Percentiles rank a stretch among this genome's conserved stretches.
Conservation (phyloP, 345 rosid genomes). For the Capsella bursapastoris region DNA sequence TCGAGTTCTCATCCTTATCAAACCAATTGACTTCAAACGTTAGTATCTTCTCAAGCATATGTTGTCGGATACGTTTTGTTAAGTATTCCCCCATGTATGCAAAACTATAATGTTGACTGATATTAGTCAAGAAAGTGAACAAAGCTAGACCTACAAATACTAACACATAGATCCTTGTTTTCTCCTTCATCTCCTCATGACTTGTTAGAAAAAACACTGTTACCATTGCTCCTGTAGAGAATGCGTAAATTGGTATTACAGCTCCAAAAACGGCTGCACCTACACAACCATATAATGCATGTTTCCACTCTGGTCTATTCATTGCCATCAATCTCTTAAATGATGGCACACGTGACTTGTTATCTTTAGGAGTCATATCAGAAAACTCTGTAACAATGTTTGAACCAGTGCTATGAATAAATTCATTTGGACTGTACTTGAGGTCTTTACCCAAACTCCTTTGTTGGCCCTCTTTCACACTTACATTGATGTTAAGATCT, state of each 20-base stretch:
- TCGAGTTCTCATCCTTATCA: slow-evolving; percentile 67
- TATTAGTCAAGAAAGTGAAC: slow-evolving; percentile 46
- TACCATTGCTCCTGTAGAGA: slow-evolving; percentile 51
- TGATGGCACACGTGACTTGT: slow-evolving; percentile 51
- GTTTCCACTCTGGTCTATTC: slow-evolving; percentile 67
- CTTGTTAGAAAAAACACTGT: slow-evolving; percentile 51
- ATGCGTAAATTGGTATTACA: slow-evolving; percentile 55
- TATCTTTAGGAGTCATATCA: slow-evolving; percentile 10
- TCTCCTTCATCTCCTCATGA: slow-evolving; percentile 53
- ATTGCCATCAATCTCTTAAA: slow-evolving; percentile 57
- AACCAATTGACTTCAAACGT: slow-evolving; percentile 83
- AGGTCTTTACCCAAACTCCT: slow-evolving; percentile 38
- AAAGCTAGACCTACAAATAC: slow-evolving; percentile 9
- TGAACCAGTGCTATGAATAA: slow-evolving; percentile 43
- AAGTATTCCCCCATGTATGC: slow-evolving; percentile 36
- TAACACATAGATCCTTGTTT: slow-evolving; percentile 51
- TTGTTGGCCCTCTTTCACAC: not conserved
- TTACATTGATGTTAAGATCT: slow-evolving; percentile 38
- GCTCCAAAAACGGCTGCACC: slow-evolving; percentile 60
- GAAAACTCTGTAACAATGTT: slow-evolving; percentile 5
- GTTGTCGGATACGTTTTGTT: slow-evolving; percentile 68
- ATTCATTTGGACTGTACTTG: slow-evolving; percentile 45
- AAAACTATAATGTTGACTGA: slow-evolving; percentile 63
- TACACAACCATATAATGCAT: slow-evolving; percentile 26
- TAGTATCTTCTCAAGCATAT: slow-evolving; percentile 62